Evolutionary conservation across 495 filamentous ascomycete species (phyloP), one percentile per base, ranked within the genome.

Genomic region (Aspergillus mulundensis): DNA sequence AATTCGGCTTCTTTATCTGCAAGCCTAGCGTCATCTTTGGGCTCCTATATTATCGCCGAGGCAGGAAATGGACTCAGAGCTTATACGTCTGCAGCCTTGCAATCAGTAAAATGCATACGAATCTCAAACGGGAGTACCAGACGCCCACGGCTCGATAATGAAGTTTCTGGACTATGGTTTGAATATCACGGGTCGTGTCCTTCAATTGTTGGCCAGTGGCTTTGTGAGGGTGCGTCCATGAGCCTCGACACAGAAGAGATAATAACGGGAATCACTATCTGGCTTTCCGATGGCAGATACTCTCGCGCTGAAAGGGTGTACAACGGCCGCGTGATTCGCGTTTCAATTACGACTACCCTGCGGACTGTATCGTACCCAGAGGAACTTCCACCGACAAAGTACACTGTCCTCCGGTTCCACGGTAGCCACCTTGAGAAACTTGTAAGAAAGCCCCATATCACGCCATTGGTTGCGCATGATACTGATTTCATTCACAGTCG

Each of bases 121-220:
- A 28, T 58, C 18, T 58, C 56, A 19, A 47, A 23, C 0, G 56
- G 56, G 12, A 3, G 18, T 30, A 5, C n/a, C 6, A 43, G 23
- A 6, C 49, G 56, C 32, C 56, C 56, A 21, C 56, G 56, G 15
- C 14, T 8, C 18, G 7, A 40, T 10, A 15, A 41, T 12, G 49
- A 58, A 44, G 36, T 58, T 15, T 58, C 56, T 8, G 56, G 49
- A 16, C n/a, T 58, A 25, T 58, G 49, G 56, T 38, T 58, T 16
- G 49, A 58, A 1, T 53, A 58, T 25, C 14, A 48, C 34, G 42
- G 28, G 28, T 53, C 41, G 18, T 12, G 38, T 1, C 20, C 49
- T 7, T 23, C n/a, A 14, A 53, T 58, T 23, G 50, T 58, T 5
- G 56, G 56, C 6, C 56, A 58, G 24, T 58, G 56, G 56, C 28